Evolutionary conservation across 2,329 filamentous ascomycete species (phyloP).

Genomic region (Stenocarpella maydis): DNA sequence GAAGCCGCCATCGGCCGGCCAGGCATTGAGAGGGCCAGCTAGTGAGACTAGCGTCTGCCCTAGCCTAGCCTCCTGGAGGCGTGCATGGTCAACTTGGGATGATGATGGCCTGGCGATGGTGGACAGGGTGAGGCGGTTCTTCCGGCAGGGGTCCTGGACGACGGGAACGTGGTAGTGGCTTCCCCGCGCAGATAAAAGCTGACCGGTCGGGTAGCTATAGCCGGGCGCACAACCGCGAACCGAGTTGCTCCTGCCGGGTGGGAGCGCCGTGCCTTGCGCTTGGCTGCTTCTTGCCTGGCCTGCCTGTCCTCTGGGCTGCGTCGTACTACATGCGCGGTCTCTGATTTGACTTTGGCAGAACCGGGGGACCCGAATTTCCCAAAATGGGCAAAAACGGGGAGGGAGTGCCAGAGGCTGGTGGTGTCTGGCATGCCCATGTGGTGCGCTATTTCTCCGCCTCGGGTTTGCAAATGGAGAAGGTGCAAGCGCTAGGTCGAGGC

Average conservation of each 20-base stretch:
- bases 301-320: not conserved
- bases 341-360: constrained; percentile 4
- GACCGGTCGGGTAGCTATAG: not conserved
- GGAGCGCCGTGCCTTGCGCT: constrained; percentile 8
- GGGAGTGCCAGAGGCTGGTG: not conserved
- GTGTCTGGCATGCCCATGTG: too few species aligned
- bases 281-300: not conserved
- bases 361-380: not conserved
- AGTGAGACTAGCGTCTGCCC: constrained; percentile 15
- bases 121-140: constrained; percentile 9
- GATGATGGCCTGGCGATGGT: constrained; percentile 5
- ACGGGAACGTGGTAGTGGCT: not conserved
- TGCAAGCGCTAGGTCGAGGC: not conserved
- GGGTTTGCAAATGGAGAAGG: constrained; percentile 4
- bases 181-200: constrained; percentile 11
- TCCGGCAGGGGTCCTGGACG: constrained; percentile 14
- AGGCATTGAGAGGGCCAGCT: constrained; percentile 7
- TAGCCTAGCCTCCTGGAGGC: constrained; percentile 23
- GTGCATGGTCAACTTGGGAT: constrained; percentile 4
- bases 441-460: constrained; percentile 4
- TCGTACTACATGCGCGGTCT: not conserved
- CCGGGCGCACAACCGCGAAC: not conserved
- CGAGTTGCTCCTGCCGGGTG: not conserved
- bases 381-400: not conserved
- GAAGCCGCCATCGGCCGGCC: not conserved